Evolutionary conservation across 768 basidiomycete genomes (phyloP).

Genomic region (Leccinum fibrillosum): DNA sequence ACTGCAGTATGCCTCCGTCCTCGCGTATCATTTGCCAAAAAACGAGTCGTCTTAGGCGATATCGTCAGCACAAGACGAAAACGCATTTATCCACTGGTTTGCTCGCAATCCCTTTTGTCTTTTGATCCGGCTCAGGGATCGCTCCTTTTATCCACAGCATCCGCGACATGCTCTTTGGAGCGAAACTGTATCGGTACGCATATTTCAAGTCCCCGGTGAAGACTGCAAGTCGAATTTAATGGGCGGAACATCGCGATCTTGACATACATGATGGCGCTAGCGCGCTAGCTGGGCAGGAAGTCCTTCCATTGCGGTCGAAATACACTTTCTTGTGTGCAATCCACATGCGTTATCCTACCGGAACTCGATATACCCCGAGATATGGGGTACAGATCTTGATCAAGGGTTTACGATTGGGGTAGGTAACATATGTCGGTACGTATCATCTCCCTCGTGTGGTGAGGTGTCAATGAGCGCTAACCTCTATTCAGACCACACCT

Average conservation of each 20-base stretch:
- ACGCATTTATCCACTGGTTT: constrained; percentile 7
- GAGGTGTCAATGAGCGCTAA: constrained; percentile 4
- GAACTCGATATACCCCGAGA: constrained; percentile 9
- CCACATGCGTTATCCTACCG: constrained; percentile 9
- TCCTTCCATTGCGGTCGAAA: constrained; percentile 14
- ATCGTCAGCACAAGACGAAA: constrained; percentile 4
- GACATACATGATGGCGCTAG: background rate
- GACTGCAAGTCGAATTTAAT: constrained; percentile 4
- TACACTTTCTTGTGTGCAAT: constrained; percentile 7
- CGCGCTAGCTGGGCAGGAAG: constrained; percentile 5
- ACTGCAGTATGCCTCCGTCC: constrained; percentile 3
- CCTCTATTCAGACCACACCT: constrained; percentile 12
- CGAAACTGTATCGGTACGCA: constrained; percentile 11
- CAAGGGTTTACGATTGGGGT: constrained; percentile 3
- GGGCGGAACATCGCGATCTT: constrained; percentile 14
- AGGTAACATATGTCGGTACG: constrained; percentile 3
- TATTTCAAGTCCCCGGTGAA: constrained; percentile 5
- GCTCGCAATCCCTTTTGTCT: constrained; percentile 8
- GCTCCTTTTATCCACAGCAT: constrained; percentile 11
- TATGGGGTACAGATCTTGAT: constrained; percentile 22
- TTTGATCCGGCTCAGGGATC: constrained; percentile 30
- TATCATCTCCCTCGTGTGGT: constrained; percentile 10
- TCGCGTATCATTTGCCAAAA: constrained; percentile 12
- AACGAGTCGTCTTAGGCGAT: constrained; percentile 5
- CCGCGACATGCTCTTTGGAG: constrained; percentile 5